phyloP scores from a whole-genome alignment of 305 asterid species.

The Fraxinus platypoda region DNA sequence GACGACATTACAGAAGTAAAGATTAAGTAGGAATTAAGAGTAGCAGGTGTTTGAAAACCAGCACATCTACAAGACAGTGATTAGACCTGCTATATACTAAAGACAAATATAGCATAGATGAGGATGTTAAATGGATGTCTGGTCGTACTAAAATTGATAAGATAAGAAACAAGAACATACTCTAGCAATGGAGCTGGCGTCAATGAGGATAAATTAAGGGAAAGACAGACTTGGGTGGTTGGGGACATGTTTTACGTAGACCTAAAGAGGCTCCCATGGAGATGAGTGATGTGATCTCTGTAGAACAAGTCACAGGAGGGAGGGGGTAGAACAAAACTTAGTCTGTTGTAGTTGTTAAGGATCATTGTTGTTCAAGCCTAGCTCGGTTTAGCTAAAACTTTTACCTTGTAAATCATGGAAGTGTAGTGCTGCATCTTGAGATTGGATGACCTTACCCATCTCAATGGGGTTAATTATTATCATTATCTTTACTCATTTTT shows the following conservation, averaged over 20 bases:
- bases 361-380: background rate
- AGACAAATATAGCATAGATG: background rate
- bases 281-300: background rate
- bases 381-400: background rate
- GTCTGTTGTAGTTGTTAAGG: background rate
- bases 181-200: background rate
- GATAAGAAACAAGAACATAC: background rate
- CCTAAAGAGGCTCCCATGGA: background rate
- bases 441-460: background rate
- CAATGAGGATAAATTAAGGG: background rate
- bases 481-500: background rate
- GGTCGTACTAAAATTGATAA: background rate
- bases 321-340: background rate
- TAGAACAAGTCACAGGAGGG: background rate
- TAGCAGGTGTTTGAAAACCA: background rate
- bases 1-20: background rate
- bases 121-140: background rate
- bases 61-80: background rate
- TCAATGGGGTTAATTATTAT: background rate
- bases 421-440: slow-evolving; percentile 12
- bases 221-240: background rate
- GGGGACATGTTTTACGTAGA: background rate
- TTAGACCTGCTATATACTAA: background rate
- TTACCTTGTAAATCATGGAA: slow-evolving; percentile 5
- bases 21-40: background rate